Evolutionary conservation across 2,329 filamentous ascomycete genomes (phyloP), one percentile per base, ranked within the genome.

Genomic region (Tolypocladium ovalisporum): DNA sequence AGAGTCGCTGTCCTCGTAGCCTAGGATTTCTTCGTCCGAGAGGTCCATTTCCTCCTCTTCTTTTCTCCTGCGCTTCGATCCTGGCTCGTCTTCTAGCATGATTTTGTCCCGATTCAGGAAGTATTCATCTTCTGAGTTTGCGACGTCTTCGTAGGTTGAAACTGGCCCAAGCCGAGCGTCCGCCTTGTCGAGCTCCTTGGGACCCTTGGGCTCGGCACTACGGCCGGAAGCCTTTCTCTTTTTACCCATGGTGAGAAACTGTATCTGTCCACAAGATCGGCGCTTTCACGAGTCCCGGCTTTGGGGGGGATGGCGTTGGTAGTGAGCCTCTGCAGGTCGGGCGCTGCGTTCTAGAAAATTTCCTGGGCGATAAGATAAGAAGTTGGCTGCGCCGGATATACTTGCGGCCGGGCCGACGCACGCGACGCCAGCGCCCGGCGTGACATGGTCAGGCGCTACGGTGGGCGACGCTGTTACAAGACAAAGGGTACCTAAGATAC

Each of bases 51-150:
- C 82, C 60, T 94, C 83, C 67, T 93, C 87, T 58, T 85, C 78
- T 64, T 85, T 87, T 65, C 87, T 84, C 66, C 86, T 80, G 62
- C 89, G 85, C 76, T 97, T 97, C 35, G 85, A 85, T 42, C 84
- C 82, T 17, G 87, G 89, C 37, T 81, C 87, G 63, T 96, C 90
- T 35, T 96, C 90, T 40, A 99, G 80, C 66, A 93, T 73, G 61
- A 99, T 85, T 68, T 89, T 87, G 73, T 99, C 94, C 62, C 88
- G 84, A 62, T 92, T 87, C 59, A 92, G 78, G 66, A 93, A 90
- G 70, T 96, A 96, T 69, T 96, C 90, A 71, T 99, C 94, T 71
- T 96, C 90, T 1, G 91, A 95, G 70, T 97, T 87, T 62, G 92
- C 90, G 64, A 99, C 87, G 73, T 96, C 90, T 71, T 93, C 86